Conservation (phyloP, 768 basidiomycete species). For the Suillus alpinus region DNA sequence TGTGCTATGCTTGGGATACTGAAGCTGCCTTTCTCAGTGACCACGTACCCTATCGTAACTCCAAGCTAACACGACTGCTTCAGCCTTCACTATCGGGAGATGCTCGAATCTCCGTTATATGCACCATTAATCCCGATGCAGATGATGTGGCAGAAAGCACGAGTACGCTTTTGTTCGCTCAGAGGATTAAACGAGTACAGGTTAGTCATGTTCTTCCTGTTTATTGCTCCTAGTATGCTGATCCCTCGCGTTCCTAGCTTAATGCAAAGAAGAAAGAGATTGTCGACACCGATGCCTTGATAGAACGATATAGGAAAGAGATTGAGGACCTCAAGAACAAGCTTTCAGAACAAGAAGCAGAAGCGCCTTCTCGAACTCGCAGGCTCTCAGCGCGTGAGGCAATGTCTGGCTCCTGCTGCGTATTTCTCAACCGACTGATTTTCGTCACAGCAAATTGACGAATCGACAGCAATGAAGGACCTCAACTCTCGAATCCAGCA, state of each 20-base stretch:
- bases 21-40: conserved; percentile 43
- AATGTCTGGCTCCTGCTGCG: background rate
- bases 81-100: conserved; percentile 95
- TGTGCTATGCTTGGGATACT: background rate
- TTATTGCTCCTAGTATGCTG: background rate
- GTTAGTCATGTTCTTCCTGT: conserved; percentile 26
- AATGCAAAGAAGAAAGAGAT: conserved; percentile 92
- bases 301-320: conserved; percentile 92
- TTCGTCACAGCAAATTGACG: conserved; percentile 67
- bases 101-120: conserved; percentile 93
- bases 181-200: conserved; percentile 86
- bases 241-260: conserved; percentile 27
- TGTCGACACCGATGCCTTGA: conserved; percentile 88
- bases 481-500: conserved; percentile 78
- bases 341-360: conserved; percentile 67
- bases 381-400: conserved; percentile 47
- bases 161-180: conserved; percentile 89
- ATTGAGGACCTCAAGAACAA: conserved; percentile 85
- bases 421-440: background rate
- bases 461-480: conserved; percentile 82
- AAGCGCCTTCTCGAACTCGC: conserved; percentile 45
- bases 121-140: conserved; percentile 88
- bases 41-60: conserved; percentile 94
- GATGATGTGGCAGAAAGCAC: conserved; percentile 79
- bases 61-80: conserved; percentile 90